These are phyloP conservation scores for Auricularia cornea DNA, from an alignment of 768 basidiomycete species.

Conservation along the genomic window DNA sequence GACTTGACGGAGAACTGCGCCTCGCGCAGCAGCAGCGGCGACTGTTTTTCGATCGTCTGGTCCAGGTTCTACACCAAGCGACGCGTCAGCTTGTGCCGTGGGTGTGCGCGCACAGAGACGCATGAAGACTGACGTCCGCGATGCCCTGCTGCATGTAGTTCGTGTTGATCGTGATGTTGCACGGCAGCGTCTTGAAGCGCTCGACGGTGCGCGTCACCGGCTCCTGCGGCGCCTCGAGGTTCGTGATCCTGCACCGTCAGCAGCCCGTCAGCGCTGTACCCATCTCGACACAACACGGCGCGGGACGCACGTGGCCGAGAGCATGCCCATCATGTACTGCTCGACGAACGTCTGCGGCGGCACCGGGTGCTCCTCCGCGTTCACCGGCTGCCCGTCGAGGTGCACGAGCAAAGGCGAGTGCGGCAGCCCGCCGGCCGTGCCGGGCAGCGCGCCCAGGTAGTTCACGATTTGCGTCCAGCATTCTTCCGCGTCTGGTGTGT, in stretches of 20 bases:
- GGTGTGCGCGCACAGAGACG: too few species aligned
- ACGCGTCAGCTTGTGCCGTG: background rate
- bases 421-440: conserved; percentile 22
- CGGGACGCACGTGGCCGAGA: conserved; percentile 54
- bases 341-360: conserved; percentile 51
- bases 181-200: conserved; percentile 79
- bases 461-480: conserved; percentile 73
- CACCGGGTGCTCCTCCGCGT: too few species aligned
- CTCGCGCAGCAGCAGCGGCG: conserved; percentile 67
- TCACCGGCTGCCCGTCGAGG: too few species aligned
- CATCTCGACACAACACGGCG: background rate
- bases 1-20: conserved; percentile 77
- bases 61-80: conserved; percentile 61
- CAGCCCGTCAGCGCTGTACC: background rate
- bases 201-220: conserved; percentile 53
- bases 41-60: conserved; percentile 78
- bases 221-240: conserved; percentile 79
- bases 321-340: conserved; percentile 71
- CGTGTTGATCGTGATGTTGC: conserved; percentile 79
- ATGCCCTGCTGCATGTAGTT: conserved; percentile 88
- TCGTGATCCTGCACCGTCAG: conserved; percentile 48
- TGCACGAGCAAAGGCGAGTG: conserved; percentile 2
- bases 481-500: conserved; percentile 69
- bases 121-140: conserved; percentile 59
- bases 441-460: conserved; percentile 62